Base-by-base conservation (phyloP, 75 land plant genomes). In the Selaginella tamariscina region DNA sequence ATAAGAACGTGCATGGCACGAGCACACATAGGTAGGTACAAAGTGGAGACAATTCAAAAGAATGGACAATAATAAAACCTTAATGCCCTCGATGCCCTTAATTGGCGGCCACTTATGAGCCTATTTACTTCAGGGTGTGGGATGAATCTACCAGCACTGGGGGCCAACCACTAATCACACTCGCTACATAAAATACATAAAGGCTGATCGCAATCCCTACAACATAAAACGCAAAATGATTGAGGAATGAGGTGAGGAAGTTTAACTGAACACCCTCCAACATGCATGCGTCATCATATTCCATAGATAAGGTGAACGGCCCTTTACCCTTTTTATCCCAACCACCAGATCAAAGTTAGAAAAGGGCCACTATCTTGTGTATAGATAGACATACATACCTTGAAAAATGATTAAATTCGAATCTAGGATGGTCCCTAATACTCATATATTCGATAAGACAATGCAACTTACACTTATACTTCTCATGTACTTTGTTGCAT, bases 221-320 rank as follows among this genome's bases (percentile, higher is more conserved):
- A 39, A 39, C 49, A 5, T 15, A 15, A 39, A 39, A 39, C 15
- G 49, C 49, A 15, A 15, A 39, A n/a, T 39, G 49, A 39, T 39
- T 39, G 49, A 39, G 49, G 49, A 39, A 39, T 39, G 49, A 39
- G 49, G n/a, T n/a, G n/a, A n/a, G n/a, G n/a, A n/a, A n/a, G n/a
- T n/a, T n/a, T n/a, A n/a, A n/a, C n/a, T n/a, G n/a, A n/a, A n/a
- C n/a, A n/a, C n/a, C n/a, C n/a, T n/a, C n/a, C n/a, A n/a, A n/a
- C n/a, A n/a, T n/a, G n/a, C n/a, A n/a, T n/a, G n/a, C n/a, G n/a
- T n/a, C n/a, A n/a, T n/a, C n/a, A n/a, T n/a, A n/a, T n/a, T n/a
- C n/a, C n/a, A n/a, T n/a, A n/a, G n/a, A n/a, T n/a, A n/a, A n/a
- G n/a, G n/a, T n/a, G n/a, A n/a, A n/a, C n/a, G n/a, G n/a, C n/a